These are phyloP conservation scores for Sporothrix globosa DNA, from an alignment of 2,329 filamentous ascomycete genomes.

Conservation along the genomic window DNA sequence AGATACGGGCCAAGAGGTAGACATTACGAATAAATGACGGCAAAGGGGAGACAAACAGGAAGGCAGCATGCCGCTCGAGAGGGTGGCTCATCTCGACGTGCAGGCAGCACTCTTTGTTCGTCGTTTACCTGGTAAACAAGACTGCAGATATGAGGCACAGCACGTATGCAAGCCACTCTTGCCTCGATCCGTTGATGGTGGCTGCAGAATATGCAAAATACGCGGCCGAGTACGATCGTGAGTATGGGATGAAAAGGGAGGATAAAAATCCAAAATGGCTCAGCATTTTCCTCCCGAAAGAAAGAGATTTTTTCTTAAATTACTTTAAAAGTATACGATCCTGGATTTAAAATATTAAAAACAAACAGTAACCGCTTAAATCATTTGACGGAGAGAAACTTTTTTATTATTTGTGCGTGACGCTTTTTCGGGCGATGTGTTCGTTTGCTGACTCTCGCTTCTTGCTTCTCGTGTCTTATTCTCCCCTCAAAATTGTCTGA, in stretches of 20 bases:
- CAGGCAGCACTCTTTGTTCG: background rate
- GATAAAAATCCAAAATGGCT: background rate
- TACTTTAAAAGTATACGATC: too few relatives aligned
- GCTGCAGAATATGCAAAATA: background rate
- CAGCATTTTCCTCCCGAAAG: background rate
- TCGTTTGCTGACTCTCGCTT: background rate
- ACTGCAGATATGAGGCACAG: slow-evolving; percentile 17
- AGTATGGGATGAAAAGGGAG: background rate
- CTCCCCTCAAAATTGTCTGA: background rate
- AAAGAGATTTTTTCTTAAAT: too few relatives aligned
- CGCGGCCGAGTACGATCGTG: too few relatives aligned
- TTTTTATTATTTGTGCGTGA: too few relatives aligned
- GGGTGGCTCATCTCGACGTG: background rate
- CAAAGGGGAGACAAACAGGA: background rate
- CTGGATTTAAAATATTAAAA: background rate
- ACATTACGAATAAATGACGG: background rate
- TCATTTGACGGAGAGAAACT: too few relatives aligned
- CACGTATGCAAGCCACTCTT: slow-evolving; percentile 21
- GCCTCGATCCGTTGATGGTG: too few relatives aligned
- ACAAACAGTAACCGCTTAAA: too few relatives aligned
- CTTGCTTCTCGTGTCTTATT: slow-evolving; percentile 10
- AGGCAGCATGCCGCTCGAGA: background rate
- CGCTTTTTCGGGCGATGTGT: background rate
- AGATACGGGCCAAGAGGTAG: background rate
- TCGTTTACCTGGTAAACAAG: slow-evolving; percentile 28